Evolutionary conservation across 768 basidiomycete genomes (phyloP).

Genomic region (Lactarius evosmus): DNA sequence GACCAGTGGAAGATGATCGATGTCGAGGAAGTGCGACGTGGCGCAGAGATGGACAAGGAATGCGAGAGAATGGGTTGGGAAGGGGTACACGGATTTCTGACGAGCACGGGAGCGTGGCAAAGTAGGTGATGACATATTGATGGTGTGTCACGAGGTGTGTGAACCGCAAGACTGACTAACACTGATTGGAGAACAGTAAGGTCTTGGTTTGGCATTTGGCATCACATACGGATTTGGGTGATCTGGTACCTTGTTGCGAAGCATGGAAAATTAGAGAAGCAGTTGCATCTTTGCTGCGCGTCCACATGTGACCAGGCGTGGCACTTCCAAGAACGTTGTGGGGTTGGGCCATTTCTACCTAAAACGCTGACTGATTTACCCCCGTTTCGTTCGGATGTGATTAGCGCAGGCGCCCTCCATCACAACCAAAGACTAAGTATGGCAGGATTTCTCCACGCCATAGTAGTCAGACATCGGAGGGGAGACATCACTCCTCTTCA

Average conservation of each 20-base stretch:
- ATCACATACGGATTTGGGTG: background rate
- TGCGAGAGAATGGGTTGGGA: constrained; percentile 75
- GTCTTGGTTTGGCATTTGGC: constrained; percentile 33
- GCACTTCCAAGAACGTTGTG: background rate
- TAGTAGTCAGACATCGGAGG: background rate
- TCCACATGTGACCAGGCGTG: background rate
- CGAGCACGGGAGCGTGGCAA: background rate
- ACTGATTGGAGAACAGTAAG: too few relatives aligned
- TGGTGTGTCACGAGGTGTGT: constrained; percentile 8
- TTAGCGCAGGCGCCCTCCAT: too few relatives aligned
- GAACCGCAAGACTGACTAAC: too few relatives aligned
- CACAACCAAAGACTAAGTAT: background rate
- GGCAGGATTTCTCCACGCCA: background rate
- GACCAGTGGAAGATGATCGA: constrained; percentile 74
- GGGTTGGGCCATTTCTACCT: background rate
- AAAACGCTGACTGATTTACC: background rate
- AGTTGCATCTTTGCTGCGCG: background rate
- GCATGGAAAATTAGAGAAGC: background rate
- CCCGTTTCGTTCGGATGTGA: too few relatives aligned
- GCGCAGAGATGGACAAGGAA: constrained; percentile 58
- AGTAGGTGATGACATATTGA: background rate
- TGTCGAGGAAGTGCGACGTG: constrained; percentile 63
- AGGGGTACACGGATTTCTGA: constrained; percentile 43
- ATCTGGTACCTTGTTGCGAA: background rate
- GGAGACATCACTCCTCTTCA: too few relatives aligned